A percentile compares a stretch with the other conserved stretches of the same genome.
phyloP scores from a whole-genome alignment of 2,329 filamentous ascomycete species.

The Aspergillus jensenii region DNA sequence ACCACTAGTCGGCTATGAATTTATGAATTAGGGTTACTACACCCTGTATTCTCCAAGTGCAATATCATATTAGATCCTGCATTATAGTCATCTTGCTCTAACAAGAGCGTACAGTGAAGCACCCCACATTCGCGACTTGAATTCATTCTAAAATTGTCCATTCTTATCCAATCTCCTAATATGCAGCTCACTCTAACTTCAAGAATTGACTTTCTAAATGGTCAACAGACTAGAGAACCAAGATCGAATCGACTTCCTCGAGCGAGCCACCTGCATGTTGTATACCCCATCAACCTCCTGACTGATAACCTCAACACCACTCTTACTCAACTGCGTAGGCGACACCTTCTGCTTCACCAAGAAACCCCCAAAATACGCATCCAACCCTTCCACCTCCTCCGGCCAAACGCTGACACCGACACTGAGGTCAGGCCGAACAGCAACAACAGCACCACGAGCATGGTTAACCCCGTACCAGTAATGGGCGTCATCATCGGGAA shows the following conservation, averaged over 20 bases:
- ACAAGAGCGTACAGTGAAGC: too few relatives aligned
- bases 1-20: too few relatives aligned
- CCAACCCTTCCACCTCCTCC: background rate
- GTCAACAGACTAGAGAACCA: background rate
- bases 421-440: background rate
- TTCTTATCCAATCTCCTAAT: background rate
- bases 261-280: background rate
- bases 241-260: background rate
- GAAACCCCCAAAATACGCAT: background rate
- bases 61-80: too few relatives aligned
- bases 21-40: too few relatives aligned
- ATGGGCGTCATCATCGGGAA: background rate
- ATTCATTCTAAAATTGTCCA: background rate
- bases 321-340: background rate
- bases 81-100: too few relatives aligned
- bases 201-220: background rate
- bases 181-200: background rate
- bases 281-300: background rate
- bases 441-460: background rate
- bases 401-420: background rate
- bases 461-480: conserved; percentile 5
- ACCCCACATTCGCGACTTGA: too few relatives aligned
- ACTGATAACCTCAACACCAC: background rate
- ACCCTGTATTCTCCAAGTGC: too few relatives aligned
- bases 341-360: background rate